Percentiles rank a stretch among this genome's conserved stretches.
These are phyloP conservation scores for Dothideomycetes sp. DNA, from an alignment of 2,329 filamentous ascomycete species.

Conservation along the genomic window DNA sequence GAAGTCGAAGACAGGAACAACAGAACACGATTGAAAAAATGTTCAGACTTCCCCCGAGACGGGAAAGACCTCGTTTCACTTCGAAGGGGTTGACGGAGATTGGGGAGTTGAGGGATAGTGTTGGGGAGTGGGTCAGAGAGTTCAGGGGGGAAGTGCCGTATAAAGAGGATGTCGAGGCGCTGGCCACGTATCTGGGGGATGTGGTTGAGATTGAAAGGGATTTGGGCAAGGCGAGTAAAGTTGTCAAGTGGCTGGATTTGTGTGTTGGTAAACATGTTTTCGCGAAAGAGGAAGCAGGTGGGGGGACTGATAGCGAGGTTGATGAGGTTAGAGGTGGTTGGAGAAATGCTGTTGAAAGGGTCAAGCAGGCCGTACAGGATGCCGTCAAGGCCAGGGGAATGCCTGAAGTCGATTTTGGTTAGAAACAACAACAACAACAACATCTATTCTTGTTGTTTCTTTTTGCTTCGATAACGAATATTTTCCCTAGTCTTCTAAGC, in stretches of 20 bases:
- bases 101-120: slow-evolving; percentile 61
- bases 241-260: slow-evolving; percentile 56
- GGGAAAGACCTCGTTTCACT: slow-evolving; percentile 53
- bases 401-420: slow-evolving; percentile 35
- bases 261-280: slow-evolving; percentile 26
- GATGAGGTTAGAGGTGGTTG: slow-evolving; percentile 23
- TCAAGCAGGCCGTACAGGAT: slow-evolving; percentile 35
- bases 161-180: slow-evolving; percentile 62
- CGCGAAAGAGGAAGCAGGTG: slow-evolving; percentile 11
- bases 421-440: slow-evolving; percentile 5
- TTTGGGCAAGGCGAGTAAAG: slow-evolving; percentile 60
- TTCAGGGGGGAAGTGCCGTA: slow-evolving; percentile 71
- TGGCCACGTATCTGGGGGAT: slow-evolving; percentile 61
- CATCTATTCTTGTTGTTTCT: too few relatives aligned
- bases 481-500: too few relatives aligned
- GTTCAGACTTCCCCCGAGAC: slow-evolving; percentile 40
- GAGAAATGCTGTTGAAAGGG: slow-evolving; percentile 28
- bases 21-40: slow-evolving; percentile 27
- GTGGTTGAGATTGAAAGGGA: slow-evolving; percentile 68
- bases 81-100: slow-evolving; percentile 45
- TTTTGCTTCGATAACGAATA: too few relatives aligned
- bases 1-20: slow-evolving; percentile 15
- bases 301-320: too few relatives aligned
- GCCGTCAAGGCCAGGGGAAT: slow-evolving; percentile 38
- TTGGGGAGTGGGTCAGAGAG: slow-evolving; percentile 66